Evolutionary conservation across 371 early-diverging fungal species (phyloP), one percentile per base, ranked within the genome.

Genomic region (Massospora cicadina): DNA sequence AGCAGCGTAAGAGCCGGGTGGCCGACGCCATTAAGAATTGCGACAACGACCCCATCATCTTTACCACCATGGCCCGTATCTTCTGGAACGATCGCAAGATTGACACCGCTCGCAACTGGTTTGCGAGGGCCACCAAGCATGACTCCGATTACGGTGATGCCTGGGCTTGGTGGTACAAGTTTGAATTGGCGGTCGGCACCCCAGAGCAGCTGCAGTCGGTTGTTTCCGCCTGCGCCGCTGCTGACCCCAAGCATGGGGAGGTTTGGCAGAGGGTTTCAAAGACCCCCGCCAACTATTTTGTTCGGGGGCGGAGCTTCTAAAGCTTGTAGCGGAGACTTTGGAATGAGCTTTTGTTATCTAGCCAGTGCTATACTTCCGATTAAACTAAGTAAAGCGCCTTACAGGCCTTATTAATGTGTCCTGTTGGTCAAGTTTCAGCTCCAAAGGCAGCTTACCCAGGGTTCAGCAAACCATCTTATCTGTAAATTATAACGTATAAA

Each of bases 151-250:
- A 82, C 12, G 98, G 97, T 1, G 98, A 97, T 71, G 80, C 88
- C 0, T 97, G 92, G 91, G 95, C 92, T 7, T 96, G 92, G 90
- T 90, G 86, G 82, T 84, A 85, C 65, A 84, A 86, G 64, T 95
- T 96, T 75, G 97, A 97, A 74, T 62, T 74, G 55, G 79, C 83
- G 67, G 84, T 91, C 68, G 90, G 92, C 0, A 80, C 75, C 13
- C 77, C 33, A 43, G 62, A 62, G 27, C 32, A 31, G n/a, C 23
- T 62, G 5, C 23, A 31, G 0, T 24, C 21, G 1, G 43, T 62
- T 23, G 23, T 33, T n/a, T 3, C 24, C 17, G 23, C 17, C 17
- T 62, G 28, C 26, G 7, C 27, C n/a, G 3, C 21, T 13, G 62
- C 62, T n/a, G 62, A 62, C 26, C 62, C 62, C 28, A 33, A 62